A percentile compares a stretch with the other conserved stretches of the same genome.
phyloP scores from a whole-genome alignment of 2,329 filamentous ascomycete species.

The Sclerotiophoma versabilis region DNA sequence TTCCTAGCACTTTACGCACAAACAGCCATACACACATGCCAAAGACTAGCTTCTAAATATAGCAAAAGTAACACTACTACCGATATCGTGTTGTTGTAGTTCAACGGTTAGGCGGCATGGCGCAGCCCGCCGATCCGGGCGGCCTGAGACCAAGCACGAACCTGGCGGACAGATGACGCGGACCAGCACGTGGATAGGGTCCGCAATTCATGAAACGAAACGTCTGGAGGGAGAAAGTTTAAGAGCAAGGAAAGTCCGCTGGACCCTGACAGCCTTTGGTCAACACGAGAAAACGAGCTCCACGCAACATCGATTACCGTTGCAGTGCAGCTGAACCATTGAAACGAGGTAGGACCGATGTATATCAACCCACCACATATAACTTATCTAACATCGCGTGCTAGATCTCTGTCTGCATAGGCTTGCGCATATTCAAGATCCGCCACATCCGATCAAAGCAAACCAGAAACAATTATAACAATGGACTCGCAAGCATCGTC shows the following conservation, averaged over 20 bases:
- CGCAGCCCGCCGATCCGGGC: constrained; percentile 12
- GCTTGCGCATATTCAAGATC: not conserved
- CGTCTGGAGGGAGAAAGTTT: constrained; percentile 8
- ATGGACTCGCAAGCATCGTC: constrained; percentile 12
- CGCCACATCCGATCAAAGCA: constrained; percentile 1
- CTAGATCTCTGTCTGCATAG: not conserved
- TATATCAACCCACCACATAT: not conserved
- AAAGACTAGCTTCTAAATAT: constrained; percentile 4
- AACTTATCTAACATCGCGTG: not conserved
- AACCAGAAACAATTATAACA: not conserved
- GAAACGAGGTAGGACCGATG: constrained; percentile 9
- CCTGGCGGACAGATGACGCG: constrained; percentile 16
- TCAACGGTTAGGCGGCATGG: constrained; percentile 12
- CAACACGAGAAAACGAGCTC: constrained; percentile 4
- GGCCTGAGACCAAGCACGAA: constrained; percentile 12
- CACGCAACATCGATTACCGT: not conserved
- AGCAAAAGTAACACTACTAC: not conserved
- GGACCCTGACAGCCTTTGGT: constrained; percentile 9
- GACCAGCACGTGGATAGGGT: constrained; percentile 18
- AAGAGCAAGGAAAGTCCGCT: constrained; percentile 11
- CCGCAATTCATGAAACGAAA: constrained; percentile 20
- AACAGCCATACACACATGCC: not conserved
- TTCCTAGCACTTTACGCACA: not conserved
- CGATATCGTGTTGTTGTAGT: not conserved
- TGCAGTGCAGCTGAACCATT: not conserved